Conservation (phyloP, 2,329 filamentous ascomycete genomes). For the Zymoseptoria passerinii region DNA sequence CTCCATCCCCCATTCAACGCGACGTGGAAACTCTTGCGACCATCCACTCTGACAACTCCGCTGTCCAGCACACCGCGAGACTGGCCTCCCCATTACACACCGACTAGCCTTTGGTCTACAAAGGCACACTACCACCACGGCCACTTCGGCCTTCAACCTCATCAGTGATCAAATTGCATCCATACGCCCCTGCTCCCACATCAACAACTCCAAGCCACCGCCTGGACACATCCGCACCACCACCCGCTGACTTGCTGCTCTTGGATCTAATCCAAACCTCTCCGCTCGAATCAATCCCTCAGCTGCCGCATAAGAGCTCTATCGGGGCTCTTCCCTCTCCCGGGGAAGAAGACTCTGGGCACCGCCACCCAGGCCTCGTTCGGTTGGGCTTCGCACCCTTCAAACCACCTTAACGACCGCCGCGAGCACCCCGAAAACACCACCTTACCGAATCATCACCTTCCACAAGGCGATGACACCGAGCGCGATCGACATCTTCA, state of each 20-base stretch:
- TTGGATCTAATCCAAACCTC: conserved; percentile 36
- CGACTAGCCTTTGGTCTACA: conserved; percentile 30
- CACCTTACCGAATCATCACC: conserved; percentile 10
- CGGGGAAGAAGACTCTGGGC: conserved; percentile 97
- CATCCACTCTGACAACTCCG: background rate
- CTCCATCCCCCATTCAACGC: background rate
- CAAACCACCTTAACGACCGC: conserved; percentile 79
- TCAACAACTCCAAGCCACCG: conserved; percentile 42
- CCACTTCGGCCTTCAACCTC: conserved; percentile 33
- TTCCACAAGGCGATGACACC: conserved; percentile 58
- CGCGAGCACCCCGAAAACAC: conserved; percentile 21
- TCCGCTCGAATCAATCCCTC: conserved; percentile 55
- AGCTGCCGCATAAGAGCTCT: conserved; percentile 99
- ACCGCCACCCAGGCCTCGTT: conserved; percentile 62
- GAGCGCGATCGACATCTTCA: conserved; percentile 52
- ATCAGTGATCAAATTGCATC: conserved; percentile 42
- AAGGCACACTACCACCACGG: conserved; percentile 39
- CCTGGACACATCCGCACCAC: conserved; percentile 24
- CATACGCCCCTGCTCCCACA: conserved; percentile 38
- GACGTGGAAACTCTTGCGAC: background rate
- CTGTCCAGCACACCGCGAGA: conserved; percentile 1
- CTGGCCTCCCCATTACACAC: conserved; percentile 5
- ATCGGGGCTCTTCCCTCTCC: conserved; percentile 97
- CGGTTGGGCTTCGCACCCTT: conserved; percentile 85
- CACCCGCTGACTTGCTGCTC: conserved; percentile 36